Conservation (phyloP, 768 basidiomycete genomes). For the Filobasidium floriforme region DNA sequence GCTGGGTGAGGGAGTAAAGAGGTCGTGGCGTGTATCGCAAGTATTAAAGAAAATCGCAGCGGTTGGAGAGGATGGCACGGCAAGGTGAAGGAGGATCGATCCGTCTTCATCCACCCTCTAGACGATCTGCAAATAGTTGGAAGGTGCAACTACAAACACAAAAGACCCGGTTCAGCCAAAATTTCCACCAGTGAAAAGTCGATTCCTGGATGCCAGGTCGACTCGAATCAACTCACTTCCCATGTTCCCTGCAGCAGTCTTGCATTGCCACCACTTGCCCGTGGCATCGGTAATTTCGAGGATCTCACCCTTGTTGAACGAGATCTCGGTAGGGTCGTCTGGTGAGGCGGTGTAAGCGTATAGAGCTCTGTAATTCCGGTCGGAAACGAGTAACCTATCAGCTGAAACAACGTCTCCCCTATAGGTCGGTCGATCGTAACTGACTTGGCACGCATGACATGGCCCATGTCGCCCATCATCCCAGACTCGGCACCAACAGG, state of each 20-base stretch:
- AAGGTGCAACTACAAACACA: constrained; percentile 35
- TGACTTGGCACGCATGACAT: constrained; percentile 23
- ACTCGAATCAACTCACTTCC: constrained; percentile 33
- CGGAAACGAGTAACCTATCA: constrained; percentile 11
- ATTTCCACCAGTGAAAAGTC: background rate
- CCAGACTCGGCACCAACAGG: background rate
- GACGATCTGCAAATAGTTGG: constrained; percentile 40
- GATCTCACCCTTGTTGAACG: constrained; percentile 83
- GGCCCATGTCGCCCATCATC: constrained; percentile 2
- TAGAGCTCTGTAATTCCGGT: constrained; percentile 49
- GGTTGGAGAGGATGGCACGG: background rate
- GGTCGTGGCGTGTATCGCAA: too few species aligned
- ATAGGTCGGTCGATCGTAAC: background rate
- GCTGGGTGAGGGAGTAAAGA: too few species aligned
- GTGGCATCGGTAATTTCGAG: constrained; percentile 88
- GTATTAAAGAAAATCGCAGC: background rate
- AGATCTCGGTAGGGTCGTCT: constrained; percentile 93
- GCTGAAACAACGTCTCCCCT: background rate
- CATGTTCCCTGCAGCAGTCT: constrained; percentile 34
- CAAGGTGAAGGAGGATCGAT: background rate
- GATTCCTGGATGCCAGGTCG: background rate
- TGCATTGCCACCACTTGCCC: constrained; percentile 46
- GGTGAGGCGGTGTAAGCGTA: constrained; percentile 66
- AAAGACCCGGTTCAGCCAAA: background rate
- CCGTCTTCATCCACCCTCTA: background rate